phyloP scores from a whole-genome alignment of 176 grass and related monocot species.

The Aegilops longissima region DNA sequence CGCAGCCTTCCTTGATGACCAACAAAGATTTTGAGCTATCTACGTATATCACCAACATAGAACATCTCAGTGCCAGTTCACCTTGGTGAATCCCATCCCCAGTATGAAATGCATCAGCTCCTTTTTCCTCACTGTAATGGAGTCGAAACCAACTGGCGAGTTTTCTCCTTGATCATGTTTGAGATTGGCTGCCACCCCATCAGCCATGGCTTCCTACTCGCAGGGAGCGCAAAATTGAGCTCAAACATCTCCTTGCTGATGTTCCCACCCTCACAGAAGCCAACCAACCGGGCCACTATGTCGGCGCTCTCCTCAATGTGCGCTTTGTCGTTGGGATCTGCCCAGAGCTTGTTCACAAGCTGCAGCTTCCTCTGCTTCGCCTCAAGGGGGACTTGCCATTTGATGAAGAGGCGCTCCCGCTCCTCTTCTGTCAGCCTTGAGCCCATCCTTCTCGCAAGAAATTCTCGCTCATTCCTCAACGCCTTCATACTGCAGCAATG shows the following conservation, averaged over 20 bases:
- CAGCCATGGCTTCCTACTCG: constrained; percentile 81
- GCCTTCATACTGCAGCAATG: constrained; percentile 56
- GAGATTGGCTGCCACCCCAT: constrained; percentile 93
- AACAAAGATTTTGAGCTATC: not conserved
- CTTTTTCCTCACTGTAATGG: constrained; percentile 3
- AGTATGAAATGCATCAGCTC: not conserved
- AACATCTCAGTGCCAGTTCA: not conserved
- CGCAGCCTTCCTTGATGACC: not conserved
- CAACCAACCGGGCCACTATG: constrained; percentile 80
- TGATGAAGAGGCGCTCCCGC: constrained; percentile 63
- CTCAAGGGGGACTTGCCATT: constrained; percentile 77
- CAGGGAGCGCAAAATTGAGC: constrained; percentile 68
- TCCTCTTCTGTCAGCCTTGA: constrained; percentile 76
- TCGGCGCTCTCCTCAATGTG: constrained; percentile 84
- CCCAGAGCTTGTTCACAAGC: constrained; percentile 80
- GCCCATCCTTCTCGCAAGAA: constrained; percentile 68
- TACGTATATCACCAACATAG: too few species aligned
- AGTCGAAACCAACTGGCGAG: not conserved
- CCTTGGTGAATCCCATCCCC: not conserved
- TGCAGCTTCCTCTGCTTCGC: constrained; percentile 86
- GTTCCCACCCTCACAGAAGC: constrained; percentile 90
- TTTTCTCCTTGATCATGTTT: constrained; percentile 38
- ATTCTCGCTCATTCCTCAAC: constrained; percentile 76
- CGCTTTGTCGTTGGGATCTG: constrained; percentile 47
- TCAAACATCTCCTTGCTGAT: constrained; percentile 98